Evolutionary conservation across 106 monocot species (phyloP).

Genomic region (Dendrobium huoshanense): DNA sequence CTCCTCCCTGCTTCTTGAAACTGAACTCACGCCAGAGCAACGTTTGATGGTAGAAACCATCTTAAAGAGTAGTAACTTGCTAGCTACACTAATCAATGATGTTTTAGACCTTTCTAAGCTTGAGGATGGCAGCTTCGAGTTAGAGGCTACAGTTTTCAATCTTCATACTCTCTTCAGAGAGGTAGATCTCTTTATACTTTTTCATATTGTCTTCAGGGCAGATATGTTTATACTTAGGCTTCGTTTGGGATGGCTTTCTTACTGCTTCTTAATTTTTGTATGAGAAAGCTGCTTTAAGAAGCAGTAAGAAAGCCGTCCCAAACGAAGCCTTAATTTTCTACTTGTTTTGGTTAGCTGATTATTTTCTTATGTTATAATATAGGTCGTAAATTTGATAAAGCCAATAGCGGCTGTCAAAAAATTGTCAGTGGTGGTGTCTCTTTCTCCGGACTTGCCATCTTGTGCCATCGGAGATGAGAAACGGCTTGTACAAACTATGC

Average conservation of each 20-base stretch:
- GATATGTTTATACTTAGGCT: neutral
- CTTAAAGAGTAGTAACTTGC: slow-evolving; percentile 77
- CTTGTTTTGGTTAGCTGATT: slow-evolving; percentile 6
- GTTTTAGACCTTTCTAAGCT: slow-evolving; percentile 86
- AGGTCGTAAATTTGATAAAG: slow-evolving; percentile 89
- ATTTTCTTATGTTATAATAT: slow-evolving; percentile 13
- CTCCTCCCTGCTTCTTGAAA: slow-evolving; percentile 79
- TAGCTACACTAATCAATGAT: slow-evolving; percentile 84
- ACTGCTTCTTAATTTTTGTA: too few relatives aligned
- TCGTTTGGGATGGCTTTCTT: too few relatives aligned
- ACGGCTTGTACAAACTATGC: slow-evolving; percentile 58
- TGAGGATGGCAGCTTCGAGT: slow-evolving; percentile 81
- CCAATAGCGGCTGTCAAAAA: slow-evolving; percentile 81
- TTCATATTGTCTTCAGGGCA: neutral
- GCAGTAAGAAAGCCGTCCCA: neutral
- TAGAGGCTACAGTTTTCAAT: slow-evolving; percentile 63
- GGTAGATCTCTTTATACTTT: slow-evolving; percentile 27
- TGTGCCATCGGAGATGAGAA: slow-evolving; percentile 82
- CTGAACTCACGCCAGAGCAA: slow-evolving; percentile 78
- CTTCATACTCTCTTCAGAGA: slow-evolving; percentile 80
- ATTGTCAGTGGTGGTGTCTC: slow-evolving; percentile 34
- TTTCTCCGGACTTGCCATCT: slow-evolving; percentile 68
- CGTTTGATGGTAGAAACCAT: slow-evolving; percentile 85
- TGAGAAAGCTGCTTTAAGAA: too few relatives aligned
- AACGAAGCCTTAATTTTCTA: neutral